phyloP scores from a whole-genome alignment of 768 basidiomycete genomes.

The Kwoniella europaea region DNA sequence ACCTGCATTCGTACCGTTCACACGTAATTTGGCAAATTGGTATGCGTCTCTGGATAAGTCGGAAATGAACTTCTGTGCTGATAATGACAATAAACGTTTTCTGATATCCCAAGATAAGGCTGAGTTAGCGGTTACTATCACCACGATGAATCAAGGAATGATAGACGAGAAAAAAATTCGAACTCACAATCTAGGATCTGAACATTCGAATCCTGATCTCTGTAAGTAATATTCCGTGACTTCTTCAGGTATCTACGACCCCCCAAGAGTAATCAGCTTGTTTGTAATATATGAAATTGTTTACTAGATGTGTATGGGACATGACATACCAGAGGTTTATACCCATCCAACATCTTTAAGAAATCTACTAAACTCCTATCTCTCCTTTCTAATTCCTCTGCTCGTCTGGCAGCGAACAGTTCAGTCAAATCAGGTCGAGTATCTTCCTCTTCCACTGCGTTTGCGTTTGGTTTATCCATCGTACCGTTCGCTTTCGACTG shows the following conservation, averaged over 20 bases:
- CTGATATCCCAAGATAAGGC: conserved; percentile 59
- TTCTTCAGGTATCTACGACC: conserved; percentile 85
- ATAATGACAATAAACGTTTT: conserved; percentile 90
- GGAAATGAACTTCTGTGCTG: conserved; percentile 96
- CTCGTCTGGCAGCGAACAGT: conserved; percentile 46
- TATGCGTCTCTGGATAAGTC: conserved; percentile 96
- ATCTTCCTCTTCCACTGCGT: conserved; percentile 14
- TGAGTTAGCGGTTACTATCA: not conserved
- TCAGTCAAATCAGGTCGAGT: conserved; percentile 23
- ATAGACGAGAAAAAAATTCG: not conserved
- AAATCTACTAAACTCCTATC: conserved; percentile 92
- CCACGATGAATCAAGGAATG: no score
- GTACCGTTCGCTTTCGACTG: not conserved
- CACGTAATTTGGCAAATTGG: conserved; percentile 94
- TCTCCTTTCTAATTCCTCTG: conserved; percentile 67
- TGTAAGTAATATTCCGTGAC: conserved; percentile 98
- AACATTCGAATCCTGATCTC: conserved; percentile 91
- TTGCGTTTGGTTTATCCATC: not conserved
- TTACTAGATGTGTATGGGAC: not conserved
- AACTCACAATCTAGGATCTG: conserved; percentile 85
- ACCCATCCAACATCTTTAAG: conserved; percentile 93
- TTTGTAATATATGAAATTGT: not conserved
- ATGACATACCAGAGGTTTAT: conserved; percentile 81
- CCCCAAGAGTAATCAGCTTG: not conserved
- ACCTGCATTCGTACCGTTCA: conserved; percentile 64